Conservation (phyloP, 106 monocot species). For the Phalaenopsis aphrodite region DNA sequence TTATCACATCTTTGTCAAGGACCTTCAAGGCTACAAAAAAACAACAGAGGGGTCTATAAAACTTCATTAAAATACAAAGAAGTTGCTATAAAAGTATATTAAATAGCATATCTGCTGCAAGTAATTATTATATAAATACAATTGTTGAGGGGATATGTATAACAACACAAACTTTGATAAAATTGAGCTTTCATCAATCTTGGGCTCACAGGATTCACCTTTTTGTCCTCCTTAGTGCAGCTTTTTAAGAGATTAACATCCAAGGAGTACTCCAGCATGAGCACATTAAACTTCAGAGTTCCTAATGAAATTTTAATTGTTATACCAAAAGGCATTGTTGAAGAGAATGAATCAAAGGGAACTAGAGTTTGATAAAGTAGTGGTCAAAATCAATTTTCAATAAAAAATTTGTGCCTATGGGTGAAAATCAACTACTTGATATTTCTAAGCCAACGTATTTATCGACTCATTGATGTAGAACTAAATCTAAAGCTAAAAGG, state of each 20-base stretch:
- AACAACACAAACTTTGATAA: not conserved
- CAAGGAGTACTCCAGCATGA: not conserved
- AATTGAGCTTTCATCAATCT: not conserved
- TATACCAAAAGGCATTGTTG: not conserved
- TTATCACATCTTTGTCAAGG: constrained; percentile 42
- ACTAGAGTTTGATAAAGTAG: not conserved
- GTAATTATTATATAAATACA: not conserved
- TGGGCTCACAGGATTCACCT: not conserved
- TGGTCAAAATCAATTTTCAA: not conserved
- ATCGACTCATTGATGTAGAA: not conserved
- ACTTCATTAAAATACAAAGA: not conserved
- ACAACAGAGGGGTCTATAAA: not conserved
- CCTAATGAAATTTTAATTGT: not conserved
- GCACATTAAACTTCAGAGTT: not conserved
- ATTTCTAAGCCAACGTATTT: not conserved
- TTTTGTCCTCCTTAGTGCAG: not conserved
- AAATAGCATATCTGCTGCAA: not conserved
- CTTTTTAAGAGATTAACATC: not conserved
- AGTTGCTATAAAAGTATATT: not conserved
- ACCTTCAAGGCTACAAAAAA: constrained; percentile 44
- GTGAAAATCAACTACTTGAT: not conserved
- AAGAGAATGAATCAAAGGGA: not conserved
- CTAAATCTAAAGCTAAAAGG: not conserved
- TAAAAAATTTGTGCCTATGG: not conserved
- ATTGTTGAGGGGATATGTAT: not conserved